Evolutionary conservation across 2,329 filamentous ascomycete species (phyloP).

Genomic region (Amauroascus verrucosus): DNA sequence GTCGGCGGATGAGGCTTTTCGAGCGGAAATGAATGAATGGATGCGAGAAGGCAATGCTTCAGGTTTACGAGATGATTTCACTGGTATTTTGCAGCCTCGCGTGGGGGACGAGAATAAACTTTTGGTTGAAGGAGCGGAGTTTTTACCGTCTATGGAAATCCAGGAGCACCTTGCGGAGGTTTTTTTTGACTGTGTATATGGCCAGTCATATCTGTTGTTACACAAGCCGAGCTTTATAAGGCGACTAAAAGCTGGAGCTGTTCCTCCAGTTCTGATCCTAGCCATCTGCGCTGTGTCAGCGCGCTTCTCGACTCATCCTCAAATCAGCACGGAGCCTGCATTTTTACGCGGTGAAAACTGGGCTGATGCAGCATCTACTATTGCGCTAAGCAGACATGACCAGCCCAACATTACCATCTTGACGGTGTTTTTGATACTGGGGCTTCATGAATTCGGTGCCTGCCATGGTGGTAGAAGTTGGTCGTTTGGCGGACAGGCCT

Average conservation of each 20-base stretch:
- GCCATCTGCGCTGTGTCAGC: constrained; percentile 93
- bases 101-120: constrained; percentile 66
- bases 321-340: constrained; percentile 62
- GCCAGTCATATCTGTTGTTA: constrained; percentile 84
- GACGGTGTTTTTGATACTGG: constrained; percentile 78
- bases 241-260: constrained; percentile 59
- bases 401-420: constrained; percentile 93
- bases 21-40: constrained; percentile 71
- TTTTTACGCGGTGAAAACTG: constrained; percentile 86
- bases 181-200: constrained; percentile 92
- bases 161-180: constrained; percentile 90
- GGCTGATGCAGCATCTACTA: constrained; percentile 77
- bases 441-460: constrained; percentile 90
- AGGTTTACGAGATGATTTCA: constrained; percentile 42
- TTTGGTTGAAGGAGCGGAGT: constrained; percentile 69
- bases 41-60: constrained; percentile 47
- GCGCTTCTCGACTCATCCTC: constrained; percentile 82
- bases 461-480: constrained; percentile 93
- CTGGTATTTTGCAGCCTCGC: constrained; percentile 48
- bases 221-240: constrained; percentile 98
- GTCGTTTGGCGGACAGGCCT: constrained; percentile 89
- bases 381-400: constrained; percentile 78
- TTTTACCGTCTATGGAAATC: constrained; percentile 71
- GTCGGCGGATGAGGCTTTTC: constrained; percentile 77
- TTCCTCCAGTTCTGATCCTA: constrained; percentile 85